phyloP scores from a whole-genome alignment of 495 filamentous ascomycete species.

The Penicillium salamii region DNA sequence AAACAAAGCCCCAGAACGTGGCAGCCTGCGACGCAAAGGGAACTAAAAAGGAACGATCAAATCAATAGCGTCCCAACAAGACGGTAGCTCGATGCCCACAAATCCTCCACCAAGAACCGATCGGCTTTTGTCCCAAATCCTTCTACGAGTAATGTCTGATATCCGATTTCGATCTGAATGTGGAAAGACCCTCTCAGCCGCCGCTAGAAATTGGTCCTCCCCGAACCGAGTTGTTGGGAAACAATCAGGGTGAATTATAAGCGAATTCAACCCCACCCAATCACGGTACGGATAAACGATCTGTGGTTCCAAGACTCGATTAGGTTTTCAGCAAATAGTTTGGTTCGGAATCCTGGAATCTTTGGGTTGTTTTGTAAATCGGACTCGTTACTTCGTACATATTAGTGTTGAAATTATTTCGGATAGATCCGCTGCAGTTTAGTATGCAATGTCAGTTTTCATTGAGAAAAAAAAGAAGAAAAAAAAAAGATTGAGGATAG shows the following conservation, averaged over 20 bases:
- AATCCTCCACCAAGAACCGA: not conserved
- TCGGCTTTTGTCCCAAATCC: not conserved
- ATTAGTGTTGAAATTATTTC: constrained; percentile 2
- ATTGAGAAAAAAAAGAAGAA: too few species aligned
- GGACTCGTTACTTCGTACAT: not conserved
- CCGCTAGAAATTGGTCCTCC: not conserved
- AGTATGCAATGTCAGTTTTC: not conserved
- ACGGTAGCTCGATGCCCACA: not conserved
- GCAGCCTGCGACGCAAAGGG: too few species aligned
- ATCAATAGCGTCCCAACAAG: constrained; percentile 1
- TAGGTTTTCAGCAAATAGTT: not conserved
- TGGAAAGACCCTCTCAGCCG: not conserved
- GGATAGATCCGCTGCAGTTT: constrained; percentile 17
- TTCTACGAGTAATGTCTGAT: not conserved
- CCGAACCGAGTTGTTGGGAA: not conserved
- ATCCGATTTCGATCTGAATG: not conserved
- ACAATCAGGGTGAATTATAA: not conserved
- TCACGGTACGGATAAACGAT: not conserved
- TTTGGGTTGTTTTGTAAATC: not conserved
- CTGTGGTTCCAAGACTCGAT: not conserved
- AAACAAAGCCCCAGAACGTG: not conserved
- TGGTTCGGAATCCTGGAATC: constrained; percentile 4
- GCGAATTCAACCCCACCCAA: not conserved
- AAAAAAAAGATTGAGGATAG: not conserved
- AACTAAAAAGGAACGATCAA: not conserved